Base-by-base conservation (phyloP, 495 filamentous ascomycete species). In the Barbatosphaeria neglecta region DNA sequence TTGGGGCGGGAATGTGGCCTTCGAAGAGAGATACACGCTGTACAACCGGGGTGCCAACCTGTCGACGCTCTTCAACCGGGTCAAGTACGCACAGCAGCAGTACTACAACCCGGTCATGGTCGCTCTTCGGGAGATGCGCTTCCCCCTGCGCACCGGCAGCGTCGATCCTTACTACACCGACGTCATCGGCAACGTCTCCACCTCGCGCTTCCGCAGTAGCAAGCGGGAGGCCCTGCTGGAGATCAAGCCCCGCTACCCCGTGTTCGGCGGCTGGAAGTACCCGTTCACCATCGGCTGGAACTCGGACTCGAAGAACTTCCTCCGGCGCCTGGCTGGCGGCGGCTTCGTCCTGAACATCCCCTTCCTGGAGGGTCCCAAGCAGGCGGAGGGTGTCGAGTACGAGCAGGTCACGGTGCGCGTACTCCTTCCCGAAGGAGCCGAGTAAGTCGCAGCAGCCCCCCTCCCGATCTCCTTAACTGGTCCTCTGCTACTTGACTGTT, bases 211-310 rank as follows among this genome's bases (percentile, higher is more conserved):
- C 74, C 77, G 92, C 47, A 82, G 78, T 47, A 84, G 80, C 52
- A 75, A 74, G 61, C 76, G 83, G 2, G 88, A 94, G 56, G 87
- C 86, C 25, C 69, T 78, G 46, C 76, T 97, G 33, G 92, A 96
- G 66, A 76, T 96, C 49, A 88, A 85, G 66, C 93, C 93, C 15
- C 76, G 92, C 23, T 98, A 87, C 63, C 92, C 92, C 7, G 59
- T 98, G 20, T 97, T 97, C 57, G 92, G 92, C 40, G 87, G 86
- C 43, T 98, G 92, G 92, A 95, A 94, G 65, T 96, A 94, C 59
- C 90, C 83, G 50, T 98, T 96, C 69, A 83, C 82, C 39, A 77
- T 96, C 38, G 93, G 92, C 48, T 98, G 92, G 90, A 87, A 95
- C 69, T 83, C 84, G 44, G 78, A 90, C 46, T 74, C 94, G 18